Percentiles rank a stretch among this genome's conserved stretches.
phyloP scores from a whole-genome alignment of 1,284 basidiomycete species.

The Gymnopus androsaceus region DNA sequence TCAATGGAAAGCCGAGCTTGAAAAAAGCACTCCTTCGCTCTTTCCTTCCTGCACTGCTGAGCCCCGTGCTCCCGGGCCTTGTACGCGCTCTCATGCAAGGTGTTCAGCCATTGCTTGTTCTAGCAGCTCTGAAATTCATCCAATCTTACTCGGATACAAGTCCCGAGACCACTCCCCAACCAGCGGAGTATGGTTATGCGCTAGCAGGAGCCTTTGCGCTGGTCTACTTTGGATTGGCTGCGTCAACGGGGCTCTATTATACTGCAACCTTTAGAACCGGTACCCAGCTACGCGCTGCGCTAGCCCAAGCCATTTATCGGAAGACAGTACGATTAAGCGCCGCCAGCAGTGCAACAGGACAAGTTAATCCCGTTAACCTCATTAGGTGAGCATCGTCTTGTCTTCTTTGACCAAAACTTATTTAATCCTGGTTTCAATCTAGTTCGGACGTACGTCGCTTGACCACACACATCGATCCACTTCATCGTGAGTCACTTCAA shows the following conservation, averaged over 20 bases:
- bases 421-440: background rate
- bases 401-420: background rate
- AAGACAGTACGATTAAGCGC: background rate
- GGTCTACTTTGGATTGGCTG: background rate
- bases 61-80: background rate
- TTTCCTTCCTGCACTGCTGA: background rate
- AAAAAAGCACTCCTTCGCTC: background rate
- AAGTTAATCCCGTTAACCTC: constrained; percentile 3
- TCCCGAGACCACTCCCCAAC: background rate
- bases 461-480: background rate
- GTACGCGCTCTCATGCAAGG: background rate
- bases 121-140: background rate
- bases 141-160: constrained; percentile 4
- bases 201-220: constrained; percentile 1
- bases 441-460: constrained; percentile 1
- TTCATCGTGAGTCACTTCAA: background rate
- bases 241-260: background rate
- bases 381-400: background rate
- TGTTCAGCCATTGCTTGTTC: background rate
- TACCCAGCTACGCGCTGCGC: background rate
- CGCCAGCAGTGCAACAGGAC: background rate
- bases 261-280: background rate
- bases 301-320: background rate
- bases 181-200: background rate
- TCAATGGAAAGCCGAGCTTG: too few species aligned